phyloP scores from a whole-genome alignment of 768 basidiomycete species.

The Daedaleopsis nitida region DNA sequence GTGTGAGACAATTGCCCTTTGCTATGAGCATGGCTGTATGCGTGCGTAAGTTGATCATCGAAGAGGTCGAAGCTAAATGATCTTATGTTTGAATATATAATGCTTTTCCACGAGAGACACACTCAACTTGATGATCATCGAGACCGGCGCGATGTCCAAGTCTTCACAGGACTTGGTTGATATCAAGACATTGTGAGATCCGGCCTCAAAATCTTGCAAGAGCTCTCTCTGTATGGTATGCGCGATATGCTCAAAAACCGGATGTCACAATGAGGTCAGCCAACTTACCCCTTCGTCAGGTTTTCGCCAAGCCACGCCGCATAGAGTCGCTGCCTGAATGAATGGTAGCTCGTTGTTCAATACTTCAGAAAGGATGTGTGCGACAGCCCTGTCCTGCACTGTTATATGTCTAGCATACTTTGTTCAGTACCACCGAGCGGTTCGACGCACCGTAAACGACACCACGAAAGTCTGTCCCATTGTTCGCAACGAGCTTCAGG shows the following conservation, averaged over 20 bases:
- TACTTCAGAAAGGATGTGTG: slow-evolving; percentile 45
- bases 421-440: background rate
- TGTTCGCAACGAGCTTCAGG: slow-evolving; percentile 53
- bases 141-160: slow-evolving; percentile 56
- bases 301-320: background rate
- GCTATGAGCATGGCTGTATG: slow-evolving; percentile 51
- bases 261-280: background rate
- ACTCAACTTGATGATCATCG: slow-evolving; percentile 63
- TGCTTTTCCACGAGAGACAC: background rate
- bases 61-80: slow-evolving; percentile 56
- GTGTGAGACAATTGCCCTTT: slow-evolving; percentile 52
- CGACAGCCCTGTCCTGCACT: slow-evolving; percentile 60
- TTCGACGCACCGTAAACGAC: slow-evolving; percentile 58
- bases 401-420: background rate
- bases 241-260: background rate
- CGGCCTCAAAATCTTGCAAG: slow-evolving; percentile 50
- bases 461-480: slow-evolving; percentile 63
- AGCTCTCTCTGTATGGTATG: slow-evolving; percentile 44
- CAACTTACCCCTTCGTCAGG: background rate
- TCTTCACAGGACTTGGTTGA: slow-evolving; percentile 61
- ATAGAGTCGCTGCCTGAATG: slow-evolving; percentile 4
- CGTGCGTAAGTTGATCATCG: slow-evolving; percentile 63
- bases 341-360: slow-evolving; percentile 8
- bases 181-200: slow-evolving; percentile 65
- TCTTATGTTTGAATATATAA: background rate